Evolutionary conservation across 805 yeast species (phyloP), one percentile per base, ranked within the genome.

Genomic region (Candida maesae): DNA sequence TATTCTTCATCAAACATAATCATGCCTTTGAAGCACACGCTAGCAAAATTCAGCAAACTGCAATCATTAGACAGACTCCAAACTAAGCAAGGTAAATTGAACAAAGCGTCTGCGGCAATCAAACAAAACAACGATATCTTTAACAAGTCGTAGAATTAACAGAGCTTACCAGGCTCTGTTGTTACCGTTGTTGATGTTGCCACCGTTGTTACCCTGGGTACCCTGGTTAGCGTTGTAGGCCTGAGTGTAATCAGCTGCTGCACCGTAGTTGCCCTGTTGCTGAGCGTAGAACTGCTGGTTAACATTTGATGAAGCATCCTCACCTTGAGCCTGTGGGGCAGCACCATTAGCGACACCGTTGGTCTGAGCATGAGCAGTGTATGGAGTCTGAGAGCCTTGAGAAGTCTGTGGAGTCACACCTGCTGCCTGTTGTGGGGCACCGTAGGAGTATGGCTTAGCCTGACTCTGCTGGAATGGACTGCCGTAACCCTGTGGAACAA

Each of bases 211-310:
- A n/a, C n/a, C n/a, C n/a, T n/a, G n/a, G n/a, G n/a, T n/a, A n/a
- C n/a, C n/a, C n/a, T n/a, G n/a, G n/a, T n/a, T n/a, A n/a, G n/a
- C n/a, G n/a, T n/a, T n/a, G n/a, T 46, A 47, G 27, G 25, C 18
- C 39, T 36, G 33, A 32, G 42, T 40, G 43, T 46, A 50, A 21
- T 52, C 51, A 35, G 36, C n/a, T n/a, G n/a, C n/a, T n/a, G n/a
- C n/a, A 23, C 35, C 42, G 33, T 56, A 49, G 58, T 38, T 33
- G 38, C 33, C 17, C 29, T 42, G 52, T 27, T 46, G 57, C 35
- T 55, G 56, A 36, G 51, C 57, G 35, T 55, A 51, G 43, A 44
- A 45, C 13, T 37, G 43, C 39, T 56, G 63, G 36, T 61, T 24
- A 13, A 28, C 39, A 52, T 36, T 29, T 32, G 41, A 41, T 31